A percentile compares a stretch with the other conserved stretches of the same genome.
These are phyloP conservation scores for Biscogniauxia sp. DNA, from an alignment of 2,329 filamentous ascomycete genomes.

Conservation along the genomic window DNA sequence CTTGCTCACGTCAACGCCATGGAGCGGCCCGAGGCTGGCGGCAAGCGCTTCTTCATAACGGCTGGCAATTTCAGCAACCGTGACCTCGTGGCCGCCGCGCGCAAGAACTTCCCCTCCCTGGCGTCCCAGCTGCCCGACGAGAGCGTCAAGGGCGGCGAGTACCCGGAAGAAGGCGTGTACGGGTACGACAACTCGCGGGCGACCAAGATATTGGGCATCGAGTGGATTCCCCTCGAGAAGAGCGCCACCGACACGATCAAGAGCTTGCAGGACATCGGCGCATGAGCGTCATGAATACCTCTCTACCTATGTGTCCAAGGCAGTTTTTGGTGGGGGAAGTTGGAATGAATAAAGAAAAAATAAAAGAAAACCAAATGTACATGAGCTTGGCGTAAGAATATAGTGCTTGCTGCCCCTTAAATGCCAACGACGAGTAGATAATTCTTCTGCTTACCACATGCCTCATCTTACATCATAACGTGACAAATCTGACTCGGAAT, in stretches of 20 bases:
- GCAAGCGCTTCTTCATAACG: constrained; percentile 50
- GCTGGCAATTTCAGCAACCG: constrained; percentile 47
- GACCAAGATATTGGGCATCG: constrained; percentile 57
- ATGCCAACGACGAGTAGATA: neutral
- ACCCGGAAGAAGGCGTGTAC: constrained; percentile 43
- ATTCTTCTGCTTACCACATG: neutral
- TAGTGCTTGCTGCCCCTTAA: neutral
- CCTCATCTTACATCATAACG: neutral
- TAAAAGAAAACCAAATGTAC: neutral
- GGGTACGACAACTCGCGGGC: constrained; percentile 58
- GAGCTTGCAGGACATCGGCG: constrained; percentile 53
- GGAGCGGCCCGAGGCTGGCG: constrained; percentile 46
- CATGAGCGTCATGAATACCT: constrained; percentile 13
- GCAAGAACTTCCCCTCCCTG: constrained; percentile 50
- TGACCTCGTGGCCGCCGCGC: constrained; percentile 42
- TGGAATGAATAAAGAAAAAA: neutral
- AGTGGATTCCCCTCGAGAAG: constrained; percentile 62
- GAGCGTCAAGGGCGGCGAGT: constrained; percentile 44
- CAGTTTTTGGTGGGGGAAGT: too few relatives aligned
- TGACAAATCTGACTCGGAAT: neutral
- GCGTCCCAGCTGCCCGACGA: constrained; percentile 45
- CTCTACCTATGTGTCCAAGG: neutral
- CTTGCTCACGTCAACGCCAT: constrained; percentile 51
- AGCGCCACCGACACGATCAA: constrained; percentile 62
- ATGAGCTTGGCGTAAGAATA: neutral